These are phyloP conservation scores for Penicillium sp. DNA, from an alignment of 2,329 filamentous ascomycete species.

Conservation along the genomic window DNA sequence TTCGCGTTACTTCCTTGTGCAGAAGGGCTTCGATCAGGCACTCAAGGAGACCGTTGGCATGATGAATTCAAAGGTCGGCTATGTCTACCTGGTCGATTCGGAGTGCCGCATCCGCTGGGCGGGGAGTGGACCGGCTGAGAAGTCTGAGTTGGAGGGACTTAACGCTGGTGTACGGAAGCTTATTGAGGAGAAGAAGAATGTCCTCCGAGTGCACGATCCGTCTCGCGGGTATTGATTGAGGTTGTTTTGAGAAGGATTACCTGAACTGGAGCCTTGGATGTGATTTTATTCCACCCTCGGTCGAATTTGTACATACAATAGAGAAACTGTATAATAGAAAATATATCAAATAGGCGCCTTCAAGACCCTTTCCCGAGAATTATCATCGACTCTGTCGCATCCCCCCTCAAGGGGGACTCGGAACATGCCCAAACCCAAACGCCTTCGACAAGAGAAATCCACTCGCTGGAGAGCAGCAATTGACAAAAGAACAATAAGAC, in stretches of 20 bases:
- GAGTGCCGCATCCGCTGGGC: constrained; percentile 91
- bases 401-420: constrained; percentile 7
- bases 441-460: constrained; percentile 12
- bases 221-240: constrained; percentile 15
- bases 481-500: constrained; percentile 7
- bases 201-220: constrained; percentile 17
- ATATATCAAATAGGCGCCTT: constrained; percentile 11
- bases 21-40: constrained; percentile 48
- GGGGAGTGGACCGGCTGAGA: constrained; percentile 53
- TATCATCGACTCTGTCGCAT: constrained; percentile 12
- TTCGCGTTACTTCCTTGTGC: constrained; percentile 52
- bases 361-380: constrained; percentile 10
- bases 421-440: constrained; percentile 15
- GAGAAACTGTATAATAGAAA: constrained; percentile 23
- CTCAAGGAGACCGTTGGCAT: constrained; percentile 56
- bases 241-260: not conserved
- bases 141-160: constrained; percentile 35
- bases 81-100: constrained; percentile 81
- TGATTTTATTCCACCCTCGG: constrained; percentile 13
- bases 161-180: constrained; percentile 37
- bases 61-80: constrained; percentile 85
- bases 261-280: constrained; percentile 2
- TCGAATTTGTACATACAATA: constrained; percentile 22
- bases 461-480: constrained; percentile 15
- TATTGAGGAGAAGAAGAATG: constrained; percentile 33